phyloP scores from a whole-genome alignment of 192 early-diverging fungal genomes.

The Coemansia sp. region DNA sequence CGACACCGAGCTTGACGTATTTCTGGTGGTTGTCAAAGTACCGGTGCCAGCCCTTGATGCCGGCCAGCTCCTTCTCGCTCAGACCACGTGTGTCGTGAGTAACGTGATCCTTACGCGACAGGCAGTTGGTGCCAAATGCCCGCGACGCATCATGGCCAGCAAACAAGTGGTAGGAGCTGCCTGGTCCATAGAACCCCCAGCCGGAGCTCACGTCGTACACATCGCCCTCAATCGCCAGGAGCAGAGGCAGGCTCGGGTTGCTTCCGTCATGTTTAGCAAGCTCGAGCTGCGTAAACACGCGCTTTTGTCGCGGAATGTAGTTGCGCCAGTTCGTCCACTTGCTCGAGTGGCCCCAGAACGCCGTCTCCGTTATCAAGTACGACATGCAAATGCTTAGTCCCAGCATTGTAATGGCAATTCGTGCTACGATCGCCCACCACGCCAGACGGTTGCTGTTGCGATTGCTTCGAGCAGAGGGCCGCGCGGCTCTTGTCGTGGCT shows the following conservation, averaged over 20 bases:
- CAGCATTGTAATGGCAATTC: constrained; percentile 34
- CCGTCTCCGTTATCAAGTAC: constrained; percentile 75
- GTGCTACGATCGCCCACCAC: constrained; percentile 49
- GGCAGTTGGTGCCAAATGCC: constrained; percentile 95
- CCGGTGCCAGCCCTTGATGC: constrained; percentile 76
- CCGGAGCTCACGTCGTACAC: constrained; percentile 92
- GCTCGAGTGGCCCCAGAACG: constrained; percentile 73
- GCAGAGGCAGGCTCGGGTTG: constrained; percentile 79
- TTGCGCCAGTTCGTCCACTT: constrained; percentile 73
- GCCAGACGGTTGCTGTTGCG: constrained; percentile 8
- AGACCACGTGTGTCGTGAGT: constrained; percentile 94
- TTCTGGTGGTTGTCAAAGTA: constrained; percentile 88
- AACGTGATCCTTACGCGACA: constrained; percentile 74
- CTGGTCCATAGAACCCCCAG: constrained; percentile 76
- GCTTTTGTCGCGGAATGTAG: constrained; percentile 70
- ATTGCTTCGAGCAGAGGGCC: neutral
- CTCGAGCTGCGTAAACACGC: constrained; percentile 75
- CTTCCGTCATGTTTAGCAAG: constrained; percentile 83
- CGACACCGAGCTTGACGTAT: constrained; percentile 85
- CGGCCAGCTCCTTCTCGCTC: constrained; percentile 70
- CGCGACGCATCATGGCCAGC: constrained; percentile 90
- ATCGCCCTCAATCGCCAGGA: constrained; percentile 88
- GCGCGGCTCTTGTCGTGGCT: neutral
- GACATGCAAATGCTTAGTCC: constrained; percentile 55
- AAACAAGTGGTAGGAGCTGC: constrained; percentile 82